Conservation (phyloP, 306 rosid genomes). For the Benincasa hispida region DNA sequence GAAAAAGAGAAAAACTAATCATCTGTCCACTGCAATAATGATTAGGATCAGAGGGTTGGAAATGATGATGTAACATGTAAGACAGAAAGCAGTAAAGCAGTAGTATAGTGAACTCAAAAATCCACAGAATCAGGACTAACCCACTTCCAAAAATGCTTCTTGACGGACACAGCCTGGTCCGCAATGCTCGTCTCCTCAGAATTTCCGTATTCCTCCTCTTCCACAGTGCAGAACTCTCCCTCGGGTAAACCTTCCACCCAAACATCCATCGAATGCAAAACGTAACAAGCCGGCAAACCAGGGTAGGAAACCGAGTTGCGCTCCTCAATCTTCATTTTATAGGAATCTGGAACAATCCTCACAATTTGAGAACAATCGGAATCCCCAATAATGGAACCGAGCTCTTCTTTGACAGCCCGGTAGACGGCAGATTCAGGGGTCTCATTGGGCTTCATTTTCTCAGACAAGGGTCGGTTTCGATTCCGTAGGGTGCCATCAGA, state of each 20-base stretch:
- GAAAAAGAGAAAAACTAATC: neutral
- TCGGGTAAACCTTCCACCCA: constrained; percentile 68
- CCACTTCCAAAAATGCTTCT: constrained; percentile 95
- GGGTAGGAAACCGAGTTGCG: constrained; percentile 72
- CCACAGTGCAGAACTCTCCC: constrained; percentile 65
- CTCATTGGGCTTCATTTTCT: constrained; percentile 89
- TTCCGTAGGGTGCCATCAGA: constrained; percentile 53
- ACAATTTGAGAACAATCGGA: constrained; percentile 22
- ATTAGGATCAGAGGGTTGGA: neutral
- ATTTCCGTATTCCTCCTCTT: constrained; percentile 45
- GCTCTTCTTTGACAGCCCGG: constrained; percentile 74
- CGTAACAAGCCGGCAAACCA: constrained; percentile 81
- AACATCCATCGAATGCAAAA: constrained; percentile 61
- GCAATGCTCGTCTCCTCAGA: constrained; percentile 30
- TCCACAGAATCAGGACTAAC: constrained; percentile 45
- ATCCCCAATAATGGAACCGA: constrained; percentile 40
- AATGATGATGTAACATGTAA: neutral
- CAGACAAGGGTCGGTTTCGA: constrained; percentile 74
- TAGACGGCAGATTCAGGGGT: constrained; percentile 59
- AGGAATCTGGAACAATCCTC: constrained; percentile 55
- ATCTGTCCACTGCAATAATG: neutral
- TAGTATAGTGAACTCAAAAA: constrained; percentile 14
- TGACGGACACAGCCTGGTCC: constrained; percentile 53
- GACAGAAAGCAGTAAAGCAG: neutral
- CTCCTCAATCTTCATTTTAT: constrained; percentile 65